Base-by-base conservation (phyloP, 2,329 filamentous ascomycete species). In the Capronia epimyces region DNA sequence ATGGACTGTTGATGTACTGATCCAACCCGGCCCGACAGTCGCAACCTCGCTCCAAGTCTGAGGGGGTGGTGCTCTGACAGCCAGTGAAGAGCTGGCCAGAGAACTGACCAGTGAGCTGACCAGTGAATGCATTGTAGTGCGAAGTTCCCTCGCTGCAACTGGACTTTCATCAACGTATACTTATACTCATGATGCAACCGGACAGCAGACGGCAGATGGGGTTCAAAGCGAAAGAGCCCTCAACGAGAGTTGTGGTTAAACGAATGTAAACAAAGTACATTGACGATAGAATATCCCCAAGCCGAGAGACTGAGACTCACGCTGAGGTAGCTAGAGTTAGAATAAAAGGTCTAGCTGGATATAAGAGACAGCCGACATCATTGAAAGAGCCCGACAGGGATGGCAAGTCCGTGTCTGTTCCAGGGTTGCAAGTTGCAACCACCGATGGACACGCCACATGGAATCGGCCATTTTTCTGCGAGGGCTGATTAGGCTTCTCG, bases 391-490 rank as follows among this genome's bases (percentile, higher is more conserved):
- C 25, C 16, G 37, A 20, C 32, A 34, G 25, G 44, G 48, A 32
- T 32, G 41, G 44, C 37, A 42, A 22, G 13, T 22, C 7, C 20
- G n/a, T 25, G 13, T n/a, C 39, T 18, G 10, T 22, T 34, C 20
- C 18, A 29, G 27, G 27, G 27, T 47, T 24, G 39, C n/a, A n/a
- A n/a, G n/a, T n/a, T 20, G 43, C 50, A 49, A n/a, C 21, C 15
- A n/a, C 45, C 22, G 24, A 18, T 15, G 29, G 34, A 43, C 47
- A 53, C 48, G 54, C 54, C 54, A 56, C 54, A 56, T 56, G 50
- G 50, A 50, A 49, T 25, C 43, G 43, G 43, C 20, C 42, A 13
- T 29, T 37, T 48, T 21, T 16, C 43, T 31, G 27, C 27, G 36
- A 31, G 15, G 13, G 15, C 16, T 24, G 13, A 21, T 13, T 34